Evolutionary conservation across 2,329 filamentous ascomycete genomes (phyloP).

Genomic region (Acrodontium crateriforme): DNA sequence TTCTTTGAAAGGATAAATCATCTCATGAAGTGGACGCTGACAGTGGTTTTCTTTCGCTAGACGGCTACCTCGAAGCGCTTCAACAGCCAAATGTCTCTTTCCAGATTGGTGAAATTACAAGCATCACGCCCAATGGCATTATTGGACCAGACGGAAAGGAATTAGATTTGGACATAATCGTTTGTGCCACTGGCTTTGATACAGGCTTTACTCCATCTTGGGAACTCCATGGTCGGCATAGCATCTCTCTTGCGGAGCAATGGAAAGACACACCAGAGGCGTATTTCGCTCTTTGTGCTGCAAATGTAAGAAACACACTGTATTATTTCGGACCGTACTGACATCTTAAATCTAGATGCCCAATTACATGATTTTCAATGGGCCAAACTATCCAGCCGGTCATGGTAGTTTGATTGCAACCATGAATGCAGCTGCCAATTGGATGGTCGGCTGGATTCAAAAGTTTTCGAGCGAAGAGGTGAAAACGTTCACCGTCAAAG

Average conservation of each 20-base stretch:
- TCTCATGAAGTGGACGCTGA: constrained; percentile 49
- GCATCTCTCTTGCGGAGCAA: constrained; percentile 12
- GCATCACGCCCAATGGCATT: constrained; percentile 25
- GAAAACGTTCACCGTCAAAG: constrained; percentile 13
- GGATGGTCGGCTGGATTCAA: constrained; percentile 17
- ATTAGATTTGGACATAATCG: constrained; percentile 34
- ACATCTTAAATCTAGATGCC: too few relatives aligned
- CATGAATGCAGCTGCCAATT: too few relatives aligned
- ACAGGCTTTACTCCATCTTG: constrained; percentile 22
- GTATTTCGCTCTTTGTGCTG: constrained; percentile 17
- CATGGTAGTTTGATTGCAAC: constrained; percentile 27
- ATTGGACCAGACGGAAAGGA: constrained; percentile 24
- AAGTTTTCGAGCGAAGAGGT: constrained; percentile 20
- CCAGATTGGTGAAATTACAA: constrained; percentile 25
- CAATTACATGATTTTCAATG: constrained; percentile 5
- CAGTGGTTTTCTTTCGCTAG: too few relatives aligned
- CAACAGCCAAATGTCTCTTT: constrained; percentile 31
- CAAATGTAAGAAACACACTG: too few relatives aligned
- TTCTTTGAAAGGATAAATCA: constrained; percentile 47
- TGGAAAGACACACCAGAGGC: constrained; percentile 16
- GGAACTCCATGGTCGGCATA: constrained; percentile 24
- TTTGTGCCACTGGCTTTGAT: constrained; percentile 29
- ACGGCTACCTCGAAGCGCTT: constrained; percentile 40
- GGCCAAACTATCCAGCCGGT: constrained; percentile 27
- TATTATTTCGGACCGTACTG: too few relatives aligned